Percentiles rank a stretch among this genome's conserved stretches.
These are phyloP conservation scores for Lepiota subincarnata DNA, from an alignment of 768 basidiomycete genomes.

Conservation along the genomic window DNA sequence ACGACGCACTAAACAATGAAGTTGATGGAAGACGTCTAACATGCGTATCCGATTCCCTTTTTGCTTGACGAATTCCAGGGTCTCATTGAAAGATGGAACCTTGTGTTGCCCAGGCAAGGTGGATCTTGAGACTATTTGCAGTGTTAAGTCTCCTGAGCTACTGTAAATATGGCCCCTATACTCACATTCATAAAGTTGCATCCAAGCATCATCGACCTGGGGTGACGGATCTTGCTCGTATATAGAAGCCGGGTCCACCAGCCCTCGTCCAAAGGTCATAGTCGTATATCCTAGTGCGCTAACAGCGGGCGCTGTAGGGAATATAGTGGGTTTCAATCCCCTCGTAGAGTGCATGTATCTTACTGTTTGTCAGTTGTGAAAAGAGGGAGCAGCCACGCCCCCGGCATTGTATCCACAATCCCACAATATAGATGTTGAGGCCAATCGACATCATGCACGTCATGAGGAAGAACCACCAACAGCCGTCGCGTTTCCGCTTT, in stretches of 20 bases:
- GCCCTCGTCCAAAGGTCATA: background rate
- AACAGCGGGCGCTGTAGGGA: background rate
- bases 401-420: background rate
- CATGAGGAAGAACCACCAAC: background rate
- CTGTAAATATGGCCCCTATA: background rate
- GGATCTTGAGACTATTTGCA: background rate
- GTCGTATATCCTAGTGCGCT: background rate
- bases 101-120: background rate
- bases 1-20: slow-evolving; percentile 2
- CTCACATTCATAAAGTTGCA: slow-evolving; percentile 4
- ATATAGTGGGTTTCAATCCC: too few relatives aligned
- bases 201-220: slow-evolving; percentile 2
- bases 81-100: background rate
- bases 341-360: background rate
- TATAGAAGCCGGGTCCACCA: background rate
- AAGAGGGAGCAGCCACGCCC: background rate
- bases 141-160: background rate
- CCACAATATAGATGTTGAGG: background rate
- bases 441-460: background rate
- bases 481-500: background rate
- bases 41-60: background rate
- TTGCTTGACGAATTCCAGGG: background rate
- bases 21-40: slow-evolving; percentile 7
- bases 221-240: slow-evolving; percentile 3
- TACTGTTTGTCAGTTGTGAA: slow-evolving; percentile 1